Base-by-base conservation (phyloP, 1,284 basidiomycete species). In the Cutaneotrichosporon sp. region DNA sequence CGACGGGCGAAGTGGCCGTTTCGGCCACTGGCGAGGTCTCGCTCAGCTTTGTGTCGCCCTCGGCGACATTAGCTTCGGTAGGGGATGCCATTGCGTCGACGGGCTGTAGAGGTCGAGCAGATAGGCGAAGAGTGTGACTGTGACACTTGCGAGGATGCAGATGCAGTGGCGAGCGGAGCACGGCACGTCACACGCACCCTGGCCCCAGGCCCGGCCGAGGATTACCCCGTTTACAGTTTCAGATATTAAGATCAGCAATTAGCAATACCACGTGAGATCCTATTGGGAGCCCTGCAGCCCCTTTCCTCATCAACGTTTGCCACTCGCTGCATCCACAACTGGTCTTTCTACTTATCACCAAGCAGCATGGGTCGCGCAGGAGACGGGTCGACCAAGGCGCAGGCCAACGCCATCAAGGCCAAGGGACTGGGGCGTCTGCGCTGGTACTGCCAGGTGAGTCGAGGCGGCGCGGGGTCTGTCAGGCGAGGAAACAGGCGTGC, bases 391-490 rank as follows among this genome's bases (percentile, higher is more conserved):
- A 85, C 90, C 39, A 96, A 96, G 77, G 90, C 85, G 69, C 78
- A 94, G 54, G 89, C 88, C 20, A 97, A 96, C 76, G 87, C 89
- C 76, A 92, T 93, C 87, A 96, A 96, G 80, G 86, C 90, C 51
- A 96, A 96, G 70, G 92, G 91, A 59, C 81, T 96, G 44, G 90
- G 93, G 69, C 83, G 90, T 63, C 81, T 97, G 60, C 81, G 91
- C 60, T 96, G 90, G 90, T 97, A 89, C 77, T 97, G 92, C 70
- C 90, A 96, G 80, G 87, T 30, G 26, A 30, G 26, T 30, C 10
- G 7, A 5, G 10, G 26, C 26, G 10, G 26, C 26, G 5, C n/a
- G n/a, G n/a, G n/a, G n/a, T n/a, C n/a, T n/a, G n/a, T n/a, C n/a
- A n/a, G n/a, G n/a, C n/a, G n/a, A n/a, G n/a, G n/a, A n/a, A n/a